phyloP scores from a whole-genome alignment of 164 flowering plant genomes.

The Sextonia rubra region DNA sequence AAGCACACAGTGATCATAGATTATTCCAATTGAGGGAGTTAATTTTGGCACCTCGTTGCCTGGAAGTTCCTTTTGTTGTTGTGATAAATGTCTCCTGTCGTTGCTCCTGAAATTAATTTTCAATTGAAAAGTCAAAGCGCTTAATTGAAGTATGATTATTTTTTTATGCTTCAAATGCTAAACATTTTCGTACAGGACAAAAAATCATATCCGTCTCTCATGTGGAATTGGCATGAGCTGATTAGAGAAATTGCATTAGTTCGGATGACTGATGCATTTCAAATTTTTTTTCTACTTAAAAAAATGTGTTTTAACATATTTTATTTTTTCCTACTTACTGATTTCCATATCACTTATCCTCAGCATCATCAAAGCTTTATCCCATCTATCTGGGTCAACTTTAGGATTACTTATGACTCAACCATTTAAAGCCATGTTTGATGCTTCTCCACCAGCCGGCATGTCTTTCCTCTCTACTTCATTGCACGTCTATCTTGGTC shows the following conservation, averaged over 20 bases:
- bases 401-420: neutral
- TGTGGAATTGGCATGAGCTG: neutral
- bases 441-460: no score
- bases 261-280: neutral
- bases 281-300: neutral
- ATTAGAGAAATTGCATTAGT: neutral
- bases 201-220: neutral
- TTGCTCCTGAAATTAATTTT: neutral
- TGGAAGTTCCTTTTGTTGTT: neutral
- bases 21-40: neutral
- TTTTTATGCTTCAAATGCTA: neutral
- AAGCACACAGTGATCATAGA: neutral
- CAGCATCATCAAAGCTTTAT: neutral
- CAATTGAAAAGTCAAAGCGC: neutral
- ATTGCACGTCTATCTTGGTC: no score
- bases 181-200: neutral
- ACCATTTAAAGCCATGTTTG: neutral
- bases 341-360: neutral
- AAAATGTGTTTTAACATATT: no score
- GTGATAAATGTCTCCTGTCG: neutral
- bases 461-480: no score
- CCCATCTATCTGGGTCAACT: neutral
- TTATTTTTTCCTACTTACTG: neutral
- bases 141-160: neutral
- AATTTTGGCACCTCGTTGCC: neutral